Evolutionary conservation across 2,329 filamentous ascomycete species (phyloP), one percentile per base, ranked within the genome.

Genomic region (Trichocomaceae sp.): DNA sequence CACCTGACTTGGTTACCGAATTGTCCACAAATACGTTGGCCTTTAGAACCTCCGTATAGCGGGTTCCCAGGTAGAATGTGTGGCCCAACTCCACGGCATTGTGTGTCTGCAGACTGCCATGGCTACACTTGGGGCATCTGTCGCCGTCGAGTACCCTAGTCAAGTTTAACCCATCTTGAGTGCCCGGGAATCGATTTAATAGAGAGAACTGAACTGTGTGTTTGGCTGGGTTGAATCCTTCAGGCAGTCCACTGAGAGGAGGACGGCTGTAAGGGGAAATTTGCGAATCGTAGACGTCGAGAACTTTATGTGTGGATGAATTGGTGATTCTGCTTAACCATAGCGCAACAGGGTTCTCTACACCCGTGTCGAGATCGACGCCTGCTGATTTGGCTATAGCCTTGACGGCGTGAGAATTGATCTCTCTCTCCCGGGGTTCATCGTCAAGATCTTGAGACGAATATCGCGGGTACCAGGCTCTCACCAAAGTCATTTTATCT

Each of bases 31-130:
- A 73, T 2, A 93, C 80, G 0, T 72, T 77, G 1, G 88, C 87
- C 7, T 79, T 75, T 0, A 99, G 77, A 0, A 90, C 86, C 19
- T 82, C 77, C 22, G 87, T 91, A 74, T 99, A 99, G 29, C 91
- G 83, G 1, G 88, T 91, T 10, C 92, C 91, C 1, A 99, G 83
- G 69, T 95, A 85, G 73, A 99, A 99, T 0, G 93, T 97, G 70
- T 99, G 93, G 0, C 90, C 93, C 15, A 97, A 79, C 72, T 99
- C 93, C 49, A 97, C 85, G 7, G 90, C 88, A 58, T 81, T 85
- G 55, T 86, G 80, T 2, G 87, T 77, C 44, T 76, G 77, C 20
- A 97, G 75, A 2, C 69, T 75, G 0, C 87, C 87, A 0, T 76
- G 64, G 0, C 72, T 65, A 67, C 93, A 99, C 39, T 79, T 76